Percentiles rank a stretch among this genome's conserved stretches.
phyloP scores from a whole-genome alignment of 192 early-diverging fungal genomes.

The Phlyctochytrium arcticum region DNA sequence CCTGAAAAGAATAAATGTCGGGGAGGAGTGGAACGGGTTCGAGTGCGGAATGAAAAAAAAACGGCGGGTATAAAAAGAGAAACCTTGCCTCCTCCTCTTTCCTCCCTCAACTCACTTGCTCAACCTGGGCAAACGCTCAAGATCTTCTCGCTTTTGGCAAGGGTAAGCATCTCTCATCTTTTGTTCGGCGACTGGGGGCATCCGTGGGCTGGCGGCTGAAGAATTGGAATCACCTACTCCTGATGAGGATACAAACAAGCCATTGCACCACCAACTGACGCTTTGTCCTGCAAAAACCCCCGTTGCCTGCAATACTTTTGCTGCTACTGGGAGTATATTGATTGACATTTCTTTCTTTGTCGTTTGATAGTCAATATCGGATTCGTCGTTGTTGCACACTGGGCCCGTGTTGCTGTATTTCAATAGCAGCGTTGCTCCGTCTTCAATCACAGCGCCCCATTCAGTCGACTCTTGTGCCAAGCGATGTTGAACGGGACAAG shows the following conservation, averaged over 20 bases:
- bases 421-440: neutral
- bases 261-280: neutral
- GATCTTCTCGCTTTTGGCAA: neutral
- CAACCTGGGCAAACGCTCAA: neutral
- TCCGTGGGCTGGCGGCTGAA: neutral
- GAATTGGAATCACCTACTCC: neutral
- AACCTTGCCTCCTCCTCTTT: neutral
- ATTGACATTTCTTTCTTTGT: neutral
- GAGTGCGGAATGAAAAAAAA: neutral
- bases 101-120: neutral
- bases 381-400: too few species aligned
- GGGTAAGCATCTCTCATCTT: neutral
- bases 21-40: neutral
- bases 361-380: too few species aligned
- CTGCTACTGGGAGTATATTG: neutral
- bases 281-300: neutral
- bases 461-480: neutral
- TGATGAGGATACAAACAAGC: neutral
- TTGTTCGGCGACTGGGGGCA: neutral
- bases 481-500: neutral
- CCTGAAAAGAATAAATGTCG: too few species aligned
- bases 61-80: neutral
- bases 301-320: neutral
- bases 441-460: neutral
- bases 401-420: neutral